Percentiles rank a stretch among this genome's conserved stretches.
phyloP scores from a whole-genome alignment of 2,329 filamentous ascomycete species.

The Colletotrichum destructivum region DNA sequence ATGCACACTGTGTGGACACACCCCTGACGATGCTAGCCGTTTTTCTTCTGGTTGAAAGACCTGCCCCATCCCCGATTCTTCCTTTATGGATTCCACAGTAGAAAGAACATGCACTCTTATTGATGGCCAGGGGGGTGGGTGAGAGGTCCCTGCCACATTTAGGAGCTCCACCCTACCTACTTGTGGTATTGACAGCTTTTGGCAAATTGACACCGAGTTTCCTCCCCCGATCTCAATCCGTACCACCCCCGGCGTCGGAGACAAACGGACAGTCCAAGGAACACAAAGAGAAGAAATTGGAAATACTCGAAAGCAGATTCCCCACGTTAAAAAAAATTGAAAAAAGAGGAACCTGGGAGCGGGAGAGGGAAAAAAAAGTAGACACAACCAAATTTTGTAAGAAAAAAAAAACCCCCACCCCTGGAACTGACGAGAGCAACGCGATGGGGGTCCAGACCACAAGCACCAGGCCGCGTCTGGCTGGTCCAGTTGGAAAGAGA shows the following conservation, averaged over 20 bases:
- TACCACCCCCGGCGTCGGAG: constrained; percentile 23
- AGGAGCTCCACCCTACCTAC: constrained; percentile 7
- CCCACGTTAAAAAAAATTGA: constrained; percentile 13
- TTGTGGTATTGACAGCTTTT: constrained; percentile 19
- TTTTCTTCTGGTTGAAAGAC: not conserved
- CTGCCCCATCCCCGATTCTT: not conserved
- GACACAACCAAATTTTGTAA: not conserved
- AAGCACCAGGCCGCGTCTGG: constrained; percentile 1
- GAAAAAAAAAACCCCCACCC: not conserved
- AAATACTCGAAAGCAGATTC: constrained; percentile 42
- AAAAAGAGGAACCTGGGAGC: too few species aligned
- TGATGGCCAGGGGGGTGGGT: too few species aligned
- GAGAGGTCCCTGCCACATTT: constrained; percentile 22
- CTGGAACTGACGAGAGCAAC: constrained; percentile 1
- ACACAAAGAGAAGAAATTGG: constrained; percentile 52
- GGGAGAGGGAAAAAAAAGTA: not conserved
- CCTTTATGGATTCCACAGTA: not conserved
- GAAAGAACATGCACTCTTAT: not conserved
- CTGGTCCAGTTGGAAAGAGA: not conserved
- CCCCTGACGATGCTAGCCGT: constrained; percentile 15
- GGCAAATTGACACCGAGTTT: constrained; percentile 23
- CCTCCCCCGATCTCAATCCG: constrained; percentile 23
- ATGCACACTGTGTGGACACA: constrained; percentile 12
- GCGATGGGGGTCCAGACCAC: constrained; percentile 14
- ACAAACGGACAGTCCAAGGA: constrained; percentile 26